Conservation (phyloP, 192 early-diverging fungal genomes). For the Coemansia sp. region DNA sequence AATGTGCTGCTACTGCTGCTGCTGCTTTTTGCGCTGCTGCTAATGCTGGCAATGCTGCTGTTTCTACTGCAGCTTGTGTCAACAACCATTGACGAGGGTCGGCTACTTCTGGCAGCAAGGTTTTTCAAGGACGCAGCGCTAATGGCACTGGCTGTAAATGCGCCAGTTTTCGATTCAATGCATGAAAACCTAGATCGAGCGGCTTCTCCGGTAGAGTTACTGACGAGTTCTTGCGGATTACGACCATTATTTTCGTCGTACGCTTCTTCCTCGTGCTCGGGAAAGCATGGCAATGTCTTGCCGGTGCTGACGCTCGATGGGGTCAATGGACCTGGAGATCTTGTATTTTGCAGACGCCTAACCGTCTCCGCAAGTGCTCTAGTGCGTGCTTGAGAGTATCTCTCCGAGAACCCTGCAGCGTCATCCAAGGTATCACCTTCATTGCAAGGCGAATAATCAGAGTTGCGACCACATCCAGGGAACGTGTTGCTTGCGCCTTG, state of each 20-base stretch:
- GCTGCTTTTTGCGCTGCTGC: not conserved
- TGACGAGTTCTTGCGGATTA: not conserved
- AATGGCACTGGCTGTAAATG: not conserved
- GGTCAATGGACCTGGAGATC: slow-evolving; percentile 25
- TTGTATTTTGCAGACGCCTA: slow-evolving; percentile 28
- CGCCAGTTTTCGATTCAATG: not conserved
- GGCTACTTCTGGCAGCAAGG: slow-evolving; percentile 12
- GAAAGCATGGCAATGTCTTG: slow-evolving; percentile 42
- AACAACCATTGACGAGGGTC: slow-evolving; percentile 14
- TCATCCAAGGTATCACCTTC: not conserved
- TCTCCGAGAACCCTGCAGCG: slow-evolving; percentile 6
- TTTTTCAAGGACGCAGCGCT: slow-evolving; percentile 26
- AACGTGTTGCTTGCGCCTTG: slow-evolving; percentile 16
- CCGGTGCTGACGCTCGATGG: slow-evolving; percentile 47
- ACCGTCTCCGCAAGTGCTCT: slow-evolving; percentile 42
- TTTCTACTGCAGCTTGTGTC: slow-evolving; percentile 6
- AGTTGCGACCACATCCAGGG: not conserved
- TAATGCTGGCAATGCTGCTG: slow-evolving; percentile 1
- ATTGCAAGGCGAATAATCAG: not conserved
- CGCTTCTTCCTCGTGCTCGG: slow-evolving; percentile 21
- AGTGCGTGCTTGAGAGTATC: slow-evolving; percentile 39
- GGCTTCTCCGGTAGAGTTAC: not conserved
- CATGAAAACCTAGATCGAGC: not conserved
- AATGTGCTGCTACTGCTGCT: slow-evolving; percentile 1
- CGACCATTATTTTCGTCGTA: not conserved